Base-by-base conservation (phyloP, 2,329 filamentous ascomycete species). In the Cladorrhinum sp. region DNA sequence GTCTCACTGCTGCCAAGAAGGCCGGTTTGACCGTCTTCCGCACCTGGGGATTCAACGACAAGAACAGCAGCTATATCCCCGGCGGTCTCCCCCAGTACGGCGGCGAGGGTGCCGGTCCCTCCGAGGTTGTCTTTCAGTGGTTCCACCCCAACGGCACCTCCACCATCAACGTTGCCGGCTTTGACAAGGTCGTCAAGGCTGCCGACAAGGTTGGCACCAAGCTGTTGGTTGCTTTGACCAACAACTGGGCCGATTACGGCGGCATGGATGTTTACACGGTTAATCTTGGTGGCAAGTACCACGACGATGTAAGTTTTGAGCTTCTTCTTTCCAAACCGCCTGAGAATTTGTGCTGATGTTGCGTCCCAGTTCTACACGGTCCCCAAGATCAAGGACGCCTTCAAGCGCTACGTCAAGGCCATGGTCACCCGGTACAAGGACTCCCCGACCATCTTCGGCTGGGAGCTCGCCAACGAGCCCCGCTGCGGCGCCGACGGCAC, bases 381-480 rank as follows among this genome's bases (percentile, higher is more conserved):
- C 0, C 80, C 80, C 12, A 71, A 71, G 24, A 83, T 84, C 70
- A 82, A 82, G 66, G 71, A 75, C 2, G 80, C 79, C 0, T 84
- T 75, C 69, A 83, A 83, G 66, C 77, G 76, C 53, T 90, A 89
- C 69, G 80, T 89, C 68, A 75, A 80, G 54, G 75, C 77, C 0
- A 78, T 90, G 6, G 80, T 90, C 2, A 80, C 73, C 20, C 77
- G 86, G 10, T 89, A 88, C 73, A 80, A 76, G 51, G 75, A 78
- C 63, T 87, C 83, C 0, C 73, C 82, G 0, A 80, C 86, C 0
- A 79, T 90, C 52, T 84, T 89, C 65, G 84, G 85, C 0, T 90
- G 87, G 87, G 86, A 90, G 67, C 75, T 90, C 1, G 83, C 79
- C 60, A 90, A 90, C 65, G 87, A 90, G 62, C 77, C 78, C 20